A percentile compares a stretch with the other conserved stretches of the same genome.
Evolutionary conservation across 2,329 filamentous ascomycete genomes (phyloP).

Genomic region (Cladosporium sphaerospermum): DNA sequence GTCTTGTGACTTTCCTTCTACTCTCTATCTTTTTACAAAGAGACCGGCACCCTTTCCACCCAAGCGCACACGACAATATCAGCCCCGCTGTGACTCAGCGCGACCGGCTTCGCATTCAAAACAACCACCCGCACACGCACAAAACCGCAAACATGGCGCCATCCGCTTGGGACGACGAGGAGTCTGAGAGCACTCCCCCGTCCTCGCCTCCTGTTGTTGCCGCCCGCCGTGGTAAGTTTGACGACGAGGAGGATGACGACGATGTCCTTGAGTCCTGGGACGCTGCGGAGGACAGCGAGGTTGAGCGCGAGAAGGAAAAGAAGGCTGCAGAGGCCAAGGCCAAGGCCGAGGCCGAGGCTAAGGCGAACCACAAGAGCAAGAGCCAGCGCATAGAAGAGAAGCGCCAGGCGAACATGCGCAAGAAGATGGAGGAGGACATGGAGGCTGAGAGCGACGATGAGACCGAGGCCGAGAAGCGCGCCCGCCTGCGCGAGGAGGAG

Average conservation of each 20-base stretch:
- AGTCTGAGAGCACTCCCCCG: constrained; percentile 47
- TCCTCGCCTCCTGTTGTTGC: constrained; percentile 42
- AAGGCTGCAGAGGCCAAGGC: constrained; percentile 81
- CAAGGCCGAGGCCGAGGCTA: constrained; percentile 81
- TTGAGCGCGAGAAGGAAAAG: constrained; percentile 88
- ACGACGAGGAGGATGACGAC: constrained; percentile 83
- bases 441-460: constrained; percentile 58
- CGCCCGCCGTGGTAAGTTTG: constrained; percentile 55
- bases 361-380: constrained; percentile 86
- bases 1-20: neutral
- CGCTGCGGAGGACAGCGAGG: constrained; percentile 92
- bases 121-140: neutral
- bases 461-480: constrained; percentile 64
- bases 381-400: constrained; percentile 77
- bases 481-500: constrained; percentile 71
- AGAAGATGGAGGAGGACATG: constrained; percentile 50
- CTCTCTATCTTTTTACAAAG: neutral
- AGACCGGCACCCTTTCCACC: neutral
- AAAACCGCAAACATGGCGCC: constrained; percentile 30
- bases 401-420: constrained; percentile 53
- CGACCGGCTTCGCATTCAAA: neutral
- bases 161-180: constrained; percentile 43
- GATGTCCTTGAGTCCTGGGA: constrained; percentile 96
- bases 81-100: constrained; percentile 9
- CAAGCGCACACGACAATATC: neutral